Conservation (phyloP, 106 monocot species). For the Allium fistulosum region DNA sequence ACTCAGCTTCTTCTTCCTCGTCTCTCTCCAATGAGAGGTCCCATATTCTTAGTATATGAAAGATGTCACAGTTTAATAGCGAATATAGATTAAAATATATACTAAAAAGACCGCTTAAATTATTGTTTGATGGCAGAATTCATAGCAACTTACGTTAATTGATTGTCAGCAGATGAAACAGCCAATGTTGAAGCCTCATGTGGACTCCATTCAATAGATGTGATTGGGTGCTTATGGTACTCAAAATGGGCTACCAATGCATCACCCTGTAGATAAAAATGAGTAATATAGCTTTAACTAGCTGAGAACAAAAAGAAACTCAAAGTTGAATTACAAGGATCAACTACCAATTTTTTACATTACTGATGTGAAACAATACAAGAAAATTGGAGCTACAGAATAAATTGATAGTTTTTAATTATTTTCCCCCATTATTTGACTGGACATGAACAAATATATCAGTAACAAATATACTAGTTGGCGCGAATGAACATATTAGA, state of each 20-base stretch:
- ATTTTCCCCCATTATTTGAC: too few species aligned
- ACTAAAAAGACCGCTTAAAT: too few species aligned
- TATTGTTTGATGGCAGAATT: too few species aligned
- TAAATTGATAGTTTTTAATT: too few species aligned
- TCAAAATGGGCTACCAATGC: conserved; percentile 86
- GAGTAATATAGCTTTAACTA: background rate
- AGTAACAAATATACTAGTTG: too few species aligned
- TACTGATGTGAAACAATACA: too few species aligned
- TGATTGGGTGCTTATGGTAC: conserved; percentile 86
- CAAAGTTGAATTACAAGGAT: too few species aligned
- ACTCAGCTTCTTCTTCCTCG: conserved; percentile 94
- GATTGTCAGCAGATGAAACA: conserved; percentile 85
- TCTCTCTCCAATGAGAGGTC: conserved; percentile 92
- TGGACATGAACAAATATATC: too few species aligned
- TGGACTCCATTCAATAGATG: conserved; percentile 98
- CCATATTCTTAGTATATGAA: conserved; percentile 61
- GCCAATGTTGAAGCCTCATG: conserved; percentile 93
- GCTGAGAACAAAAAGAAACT: too few species aligned
- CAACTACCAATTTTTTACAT: too few species aligned
- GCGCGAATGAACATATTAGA: too few species aligned
- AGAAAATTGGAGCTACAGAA: too few species aligned
- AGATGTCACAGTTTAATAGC: background rate
- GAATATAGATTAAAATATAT: background rate
- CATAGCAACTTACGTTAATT: conserved; percentile 60
- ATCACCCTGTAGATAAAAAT: conserved; percentile 43